Base-by-base conservation (phyloP, 1,284 basidiomycete species). In the Crepidotus sp. region DNA sequence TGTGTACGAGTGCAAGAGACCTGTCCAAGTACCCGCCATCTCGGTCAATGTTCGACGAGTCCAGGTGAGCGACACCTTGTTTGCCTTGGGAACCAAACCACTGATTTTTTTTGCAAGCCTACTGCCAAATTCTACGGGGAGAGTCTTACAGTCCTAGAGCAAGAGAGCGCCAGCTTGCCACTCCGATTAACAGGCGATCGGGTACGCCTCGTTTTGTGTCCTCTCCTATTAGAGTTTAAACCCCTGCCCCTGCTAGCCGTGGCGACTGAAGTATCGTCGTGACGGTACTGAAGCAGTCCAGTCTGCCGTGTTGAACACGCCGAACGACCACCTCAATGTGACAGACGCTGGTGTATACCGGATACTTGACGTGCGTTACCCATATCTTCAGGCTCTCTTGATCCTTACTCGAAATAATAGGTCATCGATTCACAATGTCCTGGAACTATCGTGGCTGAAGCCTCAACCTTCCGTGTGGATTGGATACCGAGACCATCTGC, bases 11-110 rank as follows among this genome's bases (percentile, higher is more conserved):
- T 98, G 95, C 64, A 85, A 85, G 57, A 76, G 88, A 31, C 62
- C 80, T 14, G 65, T 98, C 18, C 76, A 80, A 15, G 80, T 83
- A 0, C 80, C 85, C 14, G 87, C 89, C 11, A 66, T 96, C 39
- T 75, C 80, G n/a, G 84, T 96, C 42, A 89, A 91, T 54, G 89
- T 98, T n/a, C 78, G 86, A 54, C 71, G 90, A 45, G 72, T 84
- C 11, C 83, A 86, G 70, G 87, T 87, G 52, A 52, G 69, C 3
- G 63, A 2, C 3, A 25, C 14, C 18, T 13, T 10, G 2, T 31
- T 24, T 14, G 7, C 6, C 32, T 22, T 36, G n/a, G 1, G 11
- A 25, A 17, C 6, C 6, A 18, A 38, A 2, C n/a, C 6, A 18
- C n/a, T 37, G 39, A 37, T 21, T 30, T 26, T 47, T 19, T 39